Percentiles rank a stretch among this genome's conserved stretches.
Evolutionary conservation across 148 eudicot genomes (phyloP).

Genomic region (Drosera capensis): DNA sequence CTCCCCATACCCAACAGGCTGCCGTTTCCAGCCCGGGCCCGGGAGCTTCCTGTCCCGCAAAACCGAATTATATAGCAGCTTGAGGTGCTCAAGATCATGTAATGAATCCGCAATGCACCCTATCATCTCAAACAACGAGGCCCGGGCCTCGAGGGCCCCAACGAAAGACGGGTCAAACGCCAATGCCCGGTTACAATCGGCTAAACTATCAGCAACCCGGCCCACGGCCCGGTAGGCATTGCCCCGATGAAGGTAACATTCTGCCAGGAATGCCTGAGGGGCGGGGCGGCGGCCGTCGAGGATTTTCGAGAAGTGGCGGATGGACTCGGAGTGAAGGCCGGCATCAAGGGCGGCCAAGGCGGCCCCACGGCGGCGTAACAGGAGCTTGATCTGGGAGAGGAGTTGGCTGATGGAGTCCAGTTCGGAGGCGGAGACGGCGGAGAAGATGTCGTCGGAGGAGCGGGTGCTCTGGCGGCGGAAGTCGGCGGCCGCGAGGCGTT

Average conservation of each 20-base stretch:
- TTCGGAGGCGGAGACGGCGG: constrained; percentile 37
- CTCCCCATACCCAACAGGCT: constrained; percentile 46
- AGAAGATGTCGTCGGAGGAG: constrained; percentile 75
- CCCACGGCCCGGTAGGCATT: neutral
- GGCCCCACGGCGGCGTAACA: constrained; percentile 76
- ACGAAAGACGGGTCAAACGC: neutral
- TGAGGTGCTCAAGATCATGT: neutral
- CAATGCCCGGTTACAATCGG: neutral
- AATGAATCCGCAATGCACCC: neutral
- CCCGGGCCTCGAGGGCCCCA: neutral
- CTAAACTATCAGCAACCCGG: neutral
- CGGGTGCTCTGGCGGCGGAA: constrained; percentile 84
- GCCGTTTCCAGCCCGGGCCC: constrained; percentile 77
- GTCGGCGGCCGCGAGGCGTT: constrained; percentile 81
- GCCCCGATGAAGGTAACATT: neutral
- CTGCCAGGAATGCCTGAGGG: neutral
- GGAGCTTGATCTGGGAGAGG: constrained; percentile 69
- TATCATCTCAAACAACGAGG: neutral
- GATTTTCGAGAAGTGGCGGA: neutral
- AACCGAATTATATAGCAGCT: neutral
- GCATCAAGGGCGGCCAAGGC: constrained; percentile 5
- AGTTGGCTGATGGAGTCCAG: constrained; percentile 49
- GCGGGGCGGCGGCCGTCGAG: neutral
- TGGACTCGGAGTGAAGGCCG: neutral
- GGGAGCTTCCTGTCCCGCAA: constrained; percentile 25